Percentiles rank a stretch among this genome's conserved stretches.
Conservation (phyloP, 2,329 filamentous ascomycete species). For the Pseudogymnoascus sp. region DNA sequence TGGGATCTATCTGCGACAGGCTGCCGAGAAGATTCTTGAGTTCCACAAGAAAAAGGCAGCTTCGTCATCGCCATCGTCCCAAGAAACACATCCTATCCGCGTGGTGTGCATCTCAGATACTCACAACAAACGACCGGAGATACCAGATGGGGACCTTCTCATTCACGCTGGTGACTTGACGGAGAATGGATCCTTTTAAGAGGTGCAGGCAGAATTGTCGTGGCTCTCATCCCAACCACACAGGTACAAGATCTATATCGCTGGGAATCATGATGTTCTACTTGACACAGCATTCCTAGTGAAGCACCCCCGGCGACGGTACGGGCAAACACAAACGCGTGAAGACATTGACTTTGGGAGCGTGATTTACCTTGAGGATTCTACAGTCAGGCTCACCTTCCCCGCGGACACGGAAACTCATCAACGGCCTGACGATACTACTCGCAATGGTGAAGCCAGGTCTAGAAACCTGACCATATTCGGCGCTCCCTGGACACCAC, state of each 20-base stretch:
- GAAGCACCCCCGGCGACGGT: too few species aligned
- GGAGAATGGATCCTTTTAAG: conserved; percentile 60
- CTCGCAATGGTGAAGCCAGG: too few species aligned
- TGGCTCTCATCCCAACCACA: conserved; percentile 74
- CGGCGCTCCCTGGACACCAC: conserved; percentile 37
- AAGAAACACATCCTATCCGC: conserved; percentile 52
- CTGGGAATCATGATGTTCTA: conserved; percentile 70
- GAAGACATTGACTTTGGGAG: conserved; percentile 49
- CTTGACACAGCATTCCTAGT: too few species aligned
- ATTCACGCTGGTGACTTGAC: conserved; percentile 87
- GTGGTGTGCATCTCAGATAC: conserved; percentile 90
- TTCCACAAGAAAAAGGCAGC: too few species aligned
- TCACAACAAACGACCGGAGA: conserved; percentile 56
- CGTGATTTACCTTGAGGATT: conserved; percentile 69
- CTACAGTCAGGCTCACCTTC: too few species aligned
- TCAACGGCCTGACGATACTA: too few species aligned
- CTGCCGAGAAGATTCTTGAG: too few species aligned
- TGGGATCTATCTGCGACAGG: too few species aligned
- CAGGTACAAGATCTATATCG: conserved; percentile 70
- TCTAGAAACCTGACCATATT: conserved; percentile 41
- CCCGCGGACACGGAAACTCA: too few species aligned
- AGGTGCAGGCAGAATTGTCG: conserved; percentile 76
- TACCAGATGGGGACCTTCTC: conserved; percentile 75
- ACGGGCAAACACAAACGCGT: conserved; percentile 26
- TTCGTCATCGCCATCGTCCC: conserved; percentile 37